Conservation (phyloP, 306 rosid species). For the Ochetophila trinervis region DNA sequence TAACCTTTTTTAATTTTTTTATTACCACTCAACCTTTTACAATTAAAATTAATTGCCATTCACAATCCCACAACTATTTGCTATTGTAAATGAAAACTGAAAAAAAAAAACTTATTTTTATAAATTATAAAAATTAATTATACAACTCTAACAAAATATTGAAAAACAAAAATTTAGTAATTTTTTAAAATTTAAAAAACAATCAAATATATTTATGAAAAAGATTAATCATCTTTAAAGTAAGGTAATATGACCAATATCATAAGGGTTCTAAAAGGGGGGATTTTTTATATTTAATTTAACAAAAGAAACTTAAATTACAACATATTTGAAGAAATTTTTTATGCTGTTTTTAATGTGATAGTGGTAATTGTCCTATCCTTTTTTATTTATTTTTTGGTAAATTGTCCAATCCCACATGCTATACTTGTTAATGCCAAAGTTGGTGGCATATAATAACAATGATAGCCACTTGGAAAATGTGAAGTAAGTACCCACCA, state of each 20-base stretch:
- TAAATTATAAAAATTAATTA: not conserved
- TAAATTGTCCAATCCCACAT: slow-evolving; percentile 20
- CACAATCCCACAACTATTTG: not conserved
- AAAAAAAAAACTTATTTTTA: not conserved
- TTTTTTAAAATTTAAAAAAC: not conserved
- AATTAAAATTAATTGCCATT: not conserved
- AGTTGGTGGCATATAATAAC: not conserved
- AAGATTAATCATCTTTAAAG: not conserved
- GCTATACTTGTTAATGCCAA: slow-evolving; percentile 1
- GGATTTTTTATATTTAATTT: too few relatives aligned
- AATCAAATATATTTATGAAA: not conserved
- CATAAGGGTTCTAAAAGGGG: too few relatives aligned
- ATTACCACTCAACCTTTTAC: not conserved
- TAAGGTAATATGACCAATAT: too few relatives aligned
- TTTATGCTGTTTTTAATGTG: too few relatives aligned
- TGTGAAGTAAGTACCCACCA: too few relatives aligned
- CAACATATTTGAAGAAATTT: too few relatives aligned
- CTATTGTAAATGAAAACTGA: not conserved
- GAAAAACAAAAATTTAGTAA: not conserved
- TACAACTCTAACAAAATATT: not conserved
- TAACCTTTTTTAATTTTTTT: too few relatives aligned
- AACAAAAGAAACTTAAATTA: too few relatives aligned
- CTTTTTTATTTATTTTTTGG: not conserved
- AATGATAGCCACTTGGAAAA: not conserved
- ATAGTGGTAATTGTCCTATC: too few relatives aligned